These are phyloP conservation scores for Ceriops zippeliana DNA, from an alignment of 345 rosid species.

Conservation along the genomic window DNA sequence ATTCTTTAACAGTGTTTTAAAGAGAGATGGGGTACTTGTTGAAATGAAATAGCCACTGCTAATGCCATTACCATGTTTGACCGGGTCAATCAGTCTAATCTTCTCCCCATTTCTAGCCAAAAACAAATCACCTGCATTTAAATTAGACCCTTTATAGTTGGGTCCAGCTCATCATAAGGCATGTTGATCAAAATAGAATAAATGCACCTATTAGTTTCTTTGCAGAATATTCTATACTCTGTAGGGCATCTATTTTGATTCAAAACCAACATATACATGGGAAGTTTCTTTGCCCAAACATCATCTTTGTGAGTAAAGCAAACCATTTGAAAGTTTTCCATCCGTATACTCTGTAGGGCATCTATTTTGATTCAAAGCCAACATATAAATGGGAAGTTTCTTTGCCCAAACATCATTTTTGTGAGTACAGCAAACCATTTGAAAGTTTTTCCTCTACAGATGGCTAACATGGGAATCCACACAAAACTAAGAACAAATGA, in stretches of 20 bases:
- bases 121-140: no score
- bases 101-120: no score
- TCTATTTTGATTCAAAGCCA: background rate
- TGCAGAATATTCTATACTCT: background rate
- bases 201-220: background rate
- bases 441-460: background rate
- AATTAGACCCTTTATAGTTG: background rate
- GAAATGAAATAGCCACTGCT: no score
- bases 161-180: background rate
- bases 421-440: background rate
- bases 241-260: background rate
- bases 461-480: no score
- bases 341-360: background rate
- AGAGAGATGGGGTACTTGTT: no score
- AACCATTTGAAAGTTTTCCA: background rate
- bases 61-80: no score
- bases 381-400: background rate
- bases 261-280: background rate
- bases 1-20: no score
- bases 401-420: background rate
- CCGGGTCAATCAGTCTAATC: no score
- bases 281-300: background rate
- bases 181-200: background rate
- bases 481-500: no score
- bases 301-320: background rate